Percentiles rank a stretch among this genome's conserved stretches.
These are phyloP conservation scores for Endothia cerciana DNA, from an alignment of 2,329 filamentous ascomycete genomes.

Conservation along the genomic window DNA sequence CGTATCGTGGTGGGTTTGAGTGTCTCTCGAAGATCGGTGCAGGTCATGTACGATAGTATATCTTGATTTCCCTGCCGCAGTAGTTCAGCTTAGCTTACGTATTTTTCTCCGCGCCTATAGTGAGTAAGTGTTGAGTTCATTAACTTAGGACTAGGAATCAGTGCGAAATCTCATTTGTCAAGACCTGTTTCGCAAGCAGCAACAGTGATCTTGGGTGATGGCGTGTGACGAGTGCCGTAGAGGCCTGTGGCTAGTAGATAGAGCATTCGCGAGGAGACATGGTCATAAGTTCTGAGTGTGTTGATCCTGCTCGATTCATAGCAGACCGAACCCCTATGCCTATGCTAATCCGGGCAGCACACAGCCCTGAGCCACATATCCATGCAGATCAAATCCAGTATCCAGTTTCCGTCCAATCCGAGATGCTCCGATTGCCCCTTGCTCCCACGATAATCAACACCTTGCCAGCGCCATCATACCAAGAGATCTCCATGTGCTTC, in stretches of 20 bases:
- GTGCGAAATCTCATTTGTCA: constrained; percentile 15
- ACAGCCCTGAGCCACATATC: neutral
- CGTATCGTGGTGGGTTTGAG: constrained; percentile 18
- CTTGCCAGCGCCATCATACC: constrained; percentile 67
- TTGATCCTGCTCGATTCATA: neutral
- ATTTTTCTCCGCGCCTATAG: neutral
- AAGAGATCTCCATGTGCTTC: constrained; percentile 60
- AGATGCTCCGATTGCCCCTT: constrained; percentile 29
- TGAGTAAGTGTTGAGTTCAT: constrained; percentile 16
- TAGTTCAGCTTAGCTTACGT: constrained; percentile 6
- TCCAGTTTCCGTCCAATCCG: constrained; percentile 3
- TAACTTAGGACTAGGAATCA: constrained; percentile 12
- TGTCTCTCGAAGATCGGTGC: neutral
- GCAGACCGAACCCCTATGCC: neutral
- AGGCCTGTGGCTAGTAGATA: no score
- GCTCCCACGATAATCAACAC: constrained; percentile 50
- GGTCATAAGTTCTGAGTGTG: neutral
- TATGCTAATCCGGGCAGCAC: constrained; percentile 18
- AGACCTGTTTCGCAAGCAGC: neutral
- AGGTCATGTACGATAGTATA: constrained; percentile 24
- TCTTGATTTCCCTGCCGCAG: constrained; percentile 16
- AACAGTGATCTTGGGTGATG: neutral
- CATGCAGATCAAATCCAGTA: neutral
- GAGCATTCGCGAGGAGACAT: neutral
- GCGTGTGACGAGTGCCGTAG: neutral